Percentiles rank a stretch among this genome's conserved stretches.
Evolutionary conservation across 768 basidiomycete genomes (phyloP).

Genomic region (Xerocomellus intermedius): DNA sequence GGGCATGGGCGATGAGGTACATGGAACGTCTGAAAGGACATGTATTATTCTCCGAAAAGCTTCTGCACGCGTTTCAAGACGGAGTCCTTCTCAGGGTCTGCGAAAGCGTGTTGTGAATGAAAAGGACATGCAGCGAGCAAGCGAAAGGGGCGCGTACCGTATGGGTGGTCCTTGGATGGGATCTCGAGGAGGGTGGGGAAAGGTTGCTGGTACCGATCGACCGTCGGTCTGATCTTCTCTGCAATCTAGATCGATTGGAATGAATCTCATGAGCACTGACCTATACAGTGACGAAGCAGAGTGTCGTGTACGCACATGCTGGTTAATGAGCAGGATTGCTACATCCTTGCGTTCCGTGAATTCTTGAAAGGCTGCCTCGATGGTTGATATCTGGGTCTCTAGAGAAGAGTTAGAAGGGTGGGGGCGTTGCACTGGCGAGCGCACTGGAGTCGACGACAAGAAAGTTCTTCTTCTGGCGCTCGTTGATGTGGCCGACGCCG

Average conservation of each 20-base stretch:
- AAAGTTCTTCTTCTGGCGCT: constrained; percentile 96
- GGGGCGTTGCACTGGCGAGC: constrained; percentile 28
- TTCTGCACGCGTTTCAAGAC: constrained; percentile 96
- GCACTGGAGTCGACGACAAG: constrained; percentile 90
- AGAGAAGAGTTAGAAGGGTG: constrained; percentile 11
- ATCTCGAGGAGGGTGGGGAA: constrained; percentile 98
- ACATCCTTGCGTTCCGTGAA: constrained; percentile 94
- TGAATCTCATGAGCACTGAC: constrained; percentile 9
- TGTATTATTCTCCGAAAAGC: constrained; percentile 80
- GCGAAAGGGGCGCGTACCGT: constrained; percentile 57
- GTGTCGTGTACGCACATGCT: constrained; percentile 67
- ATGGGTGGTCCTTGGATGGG: constrained; percentile 97
- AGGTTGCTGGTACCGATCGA: constrained; percentile 93
- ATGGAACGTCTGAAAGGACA: constrained; percentile 10
- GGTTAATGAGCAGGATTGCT: constrained; percentile 96
- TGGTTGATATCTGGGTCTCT: constrained; percentile 91
- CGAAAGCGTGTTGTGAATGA: constrained; percentile 19
- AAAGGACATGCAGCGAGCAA: constrained; percentile 1
- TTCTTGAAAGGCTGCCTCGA: constrained; percentile 91
- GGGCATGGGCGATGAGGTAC: constrained; percentile 12
- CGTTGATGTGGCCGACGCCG: constrained; percentile 89
- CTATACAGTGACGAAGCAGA: not conserved
- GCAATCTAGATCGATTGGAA: constrained; percentile 63
- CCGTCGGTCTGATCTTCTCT: constrained; percentile 92
- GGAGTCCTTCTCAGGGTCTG: constrained; percentile 95